Evolutionary conservation across 176 grass and related monocot genomes (phyloP).

Genomic region (Thinopyrum elongatum): DNA sequence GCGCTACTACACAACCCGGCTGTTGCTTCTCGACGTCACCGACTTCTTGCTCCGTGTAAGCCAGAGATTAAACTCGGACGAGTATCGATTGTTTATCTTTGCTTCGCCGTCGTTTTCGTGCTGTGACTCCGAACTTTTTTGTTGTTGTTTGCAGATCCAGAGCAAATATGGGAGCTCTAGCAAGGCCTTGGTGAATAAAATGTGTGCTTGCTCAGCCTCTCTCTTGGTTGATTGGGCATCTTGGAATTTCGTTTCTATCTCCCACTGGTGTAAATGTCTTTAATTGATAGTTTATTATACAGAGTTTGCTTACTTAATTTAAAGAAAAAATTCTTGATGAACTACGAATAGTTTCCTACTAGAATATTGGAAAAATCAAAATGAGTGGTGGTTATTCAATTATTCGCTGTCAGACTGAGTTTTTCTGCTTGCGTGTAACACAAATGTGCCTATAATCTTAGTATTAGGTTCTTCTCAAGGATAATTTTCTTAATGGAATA

Average conservation of each 20-base stretch:
- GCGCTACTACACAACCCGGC: conserved; percentile 49
- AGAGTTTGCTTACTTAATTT: not conserved
- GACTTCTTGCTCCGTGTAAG: conserved; percentile 50
- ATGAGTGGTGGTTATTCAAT: not conserved
- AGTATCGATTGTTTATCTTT: not conserved
- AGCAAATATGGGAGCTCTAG: conserved; percentile 68
- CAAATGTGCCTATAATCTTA: not conserved
- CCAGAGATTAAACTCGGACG: not conserved
- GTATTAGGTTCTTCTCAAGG: not conserved
- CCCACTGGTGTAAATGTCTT: not conserved
- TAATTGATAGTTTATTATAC: not conserved
- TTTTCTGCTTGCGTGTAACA: not conserved
- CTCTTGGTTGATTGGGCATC: too few species aligned
- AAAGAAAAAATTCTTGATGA: not conserved
- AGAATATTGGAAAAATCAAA: not conserved
- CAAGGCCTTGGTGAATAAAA: conserved; percentile 51
- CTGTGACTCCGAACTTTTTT: not conserved
- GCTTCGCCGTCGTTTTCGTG: not conserved
- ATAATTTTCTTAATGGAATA: not conserved
- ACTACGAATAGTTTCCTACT: not conserved
- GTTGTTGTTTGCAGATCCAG: conserved; percentile 59
- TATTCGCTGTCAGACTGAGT: not conserved
- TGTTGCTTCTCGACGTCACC: conserved; percentile 63
- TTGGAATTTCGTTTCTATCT: not conserved
- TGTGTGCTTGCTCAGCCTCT: too few species aligned